Evolutionary conservation across 1,284 basidiomycete species (phyloP).

Genomic region (Macrocystidia cucumis): DNA sequence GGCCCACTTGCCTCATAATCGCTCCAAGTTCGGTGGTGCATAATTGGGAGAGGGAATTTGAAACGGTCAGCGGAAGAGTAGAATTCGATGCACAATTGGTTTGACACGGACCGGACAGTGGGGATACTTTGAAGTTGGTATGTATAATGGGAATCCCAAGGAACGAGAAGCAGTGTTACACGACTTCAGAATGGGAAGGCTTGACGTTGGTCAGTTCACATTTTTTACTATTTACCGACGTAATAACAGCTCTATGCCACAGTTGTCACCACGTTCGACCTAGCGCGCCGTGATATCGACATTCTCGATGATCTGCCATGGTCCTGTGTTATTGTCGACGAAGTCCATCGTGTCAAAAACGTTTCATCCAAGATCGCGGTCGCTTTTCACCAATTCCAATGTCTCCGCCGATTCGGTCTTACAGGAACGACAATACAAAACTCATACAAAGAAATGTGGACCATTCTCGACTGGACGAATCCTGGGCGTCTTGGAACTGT

Average conservation of each 20-base stretch:
- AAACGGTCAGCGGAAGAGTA: constrained; percentile 41
- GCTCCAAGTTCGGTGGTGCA: constrained; percentile 71
- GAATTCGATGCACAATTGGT: too few species aligned
- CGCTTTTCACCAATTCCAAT: constrained; percentile 60
- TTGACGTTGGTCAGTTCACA: constrained; percentile 58
- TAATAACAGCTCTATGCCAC: constrained; percentile 8
- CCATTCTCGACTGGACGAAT: constrained; percentile 76
- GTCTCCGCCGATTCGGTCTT: constrained; percentile 63
- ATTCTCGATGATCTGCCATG: constrained; percentile 55
- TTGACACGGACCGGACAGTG: constrained; percentile 41
- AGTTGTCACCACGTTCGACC: constrained; percentile 72
- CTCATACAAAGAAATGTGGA: constrained; percentile 78
- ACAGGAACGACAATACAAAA: constrained; percentile 87
- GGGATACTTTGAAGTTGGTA: constrained; percentile 75
- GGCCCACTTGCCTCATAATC: constrained; percentile 80
- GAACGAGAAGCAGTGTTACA: constrained; percentile 46
- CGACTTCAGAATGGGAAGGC: constrained; percentile 66
- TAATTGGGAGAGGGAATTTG: constrained; percentile 80
- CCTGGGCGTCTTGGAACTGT: constrained; percentile 59
- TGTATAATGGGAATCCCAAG: constrained; percentile 46
- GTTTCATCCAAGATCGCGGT: constrained; percentile 50
- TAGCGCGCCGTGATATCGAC: constrained; percentile 60
- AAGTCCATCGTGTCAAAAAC: constrained; percentile 80
- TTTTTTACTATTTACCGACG: constrained; percentile 1
- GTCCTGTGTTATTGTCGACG: constrained; percentile 74